These are phyloP conservation scores for Aureobasidium namibiae DNA, from an alignment of 2,329 filamentous ascomycete species.

Conservation along the genomic window DNA sequence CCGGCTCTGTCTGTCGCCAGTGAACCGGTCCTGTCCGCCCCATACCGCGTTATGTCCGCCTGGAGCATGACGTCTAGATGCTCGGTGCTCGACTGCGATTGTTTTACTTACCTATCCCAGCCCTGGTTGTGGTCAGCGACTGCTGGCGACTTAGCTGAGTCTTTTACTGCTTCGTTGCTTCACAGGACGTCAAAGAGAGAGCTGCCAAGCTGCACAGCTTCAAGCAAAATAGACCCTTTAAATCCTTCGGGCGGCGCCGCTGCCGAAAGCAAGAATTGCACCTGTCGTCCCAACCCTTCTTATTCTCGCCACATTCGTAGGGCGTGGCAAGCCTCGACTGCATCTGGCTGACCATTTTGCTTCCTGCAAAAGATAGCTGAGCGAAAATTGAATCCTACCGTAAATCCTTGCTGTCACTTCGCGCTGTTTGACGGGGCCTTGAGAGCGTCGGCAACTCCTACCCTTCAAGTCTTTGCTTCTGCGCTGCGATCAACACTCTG, in stretches of 20 bases:
- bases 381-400: not conserved
- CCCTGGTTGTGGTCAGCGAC: not conserved
- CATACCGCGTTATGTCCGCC: not conserved
- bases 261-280: not conserved
- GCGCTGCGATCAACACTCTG: not conserved
- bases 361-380: not conserved
- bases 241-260: not conserved
- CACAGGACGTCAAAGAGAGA: not conserved
- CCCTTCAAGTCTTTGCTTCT: not conserved
- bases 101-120: not conserved
- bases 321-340: slow-evolving; percentile 1
- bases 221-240: not conserved
- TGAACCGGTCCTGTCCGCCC: not conserved
- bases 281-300: slow-evolving; percentile 2
- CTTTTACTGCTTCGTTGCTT: not conserved
- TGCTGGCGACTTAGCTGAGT: not conserved
- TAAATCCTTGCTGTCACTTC: not conserved
- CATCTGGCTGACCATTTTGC: not conserved
- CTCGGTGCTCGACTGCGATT: not conserved
- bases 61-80: not conserved
- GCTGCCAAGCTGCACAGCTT: not conserved
- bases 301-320: slow-evolving; percentile 6
- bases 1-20: not conserved
- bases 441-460: not conserved
- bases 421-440: not conserved